Conservation (phyloP, 2,329 filamentous ascomycete genomes). For the Penicillium sp. region DNA sequence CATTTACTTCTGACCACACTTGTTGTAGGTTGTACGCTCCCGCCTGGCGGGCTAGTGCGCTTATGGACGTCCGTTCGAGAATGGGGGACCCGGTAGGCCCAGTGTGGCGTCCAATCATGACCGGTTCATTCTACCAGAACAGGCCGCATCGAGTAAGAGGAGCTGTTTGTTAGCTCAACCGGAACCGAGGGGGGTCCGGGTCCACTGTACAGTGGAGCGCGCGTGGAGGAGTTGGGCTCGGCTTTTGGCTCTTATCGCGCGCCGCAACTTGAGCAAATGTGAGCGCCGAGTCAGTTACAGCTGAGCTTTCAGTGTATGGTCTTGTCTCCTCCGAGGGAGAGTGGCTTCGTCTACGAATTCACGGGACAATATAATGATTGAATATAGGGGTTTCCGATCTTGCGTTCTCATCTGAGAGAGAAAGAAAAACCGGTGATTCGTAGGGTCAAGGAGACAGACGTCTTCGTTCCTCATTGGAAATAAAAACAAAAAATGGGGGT, state of each 20-base stretch:
- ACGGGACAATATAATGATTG: neutral
- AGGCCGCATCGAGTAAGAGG: neutral
- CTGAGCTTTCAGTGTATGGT: neutral
- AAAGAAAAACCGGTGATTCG: neutral
- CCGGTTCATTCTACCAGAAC: neutral
- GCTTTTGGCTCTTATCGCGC: slow-evolving; percentile 1
- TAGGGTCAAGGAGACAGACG: neutral
- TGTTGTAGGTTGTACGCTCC: neutral
- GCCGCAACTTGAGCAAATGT: neutral
- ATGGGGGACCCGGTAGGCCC: neutral
- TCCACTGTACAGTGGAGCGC: neutral
- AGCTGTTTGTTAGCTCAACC: neutral
- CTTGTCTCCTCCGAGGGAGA: neutral
- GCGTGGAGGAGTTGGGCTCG: neutral
- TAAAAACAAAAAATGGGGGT: neutral
- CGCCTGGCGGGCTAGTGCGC: neutral
- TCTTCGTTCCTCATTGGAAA: slow-evolving; percentile 4
- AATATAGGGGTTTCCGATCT: neutral
- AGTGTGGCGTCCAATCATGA: neutral
- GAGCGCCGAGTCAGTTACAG: neutral
- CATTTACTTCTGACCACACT: neutral
- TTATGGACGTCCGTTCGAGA: neutral
- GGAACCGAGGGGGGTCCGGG: neutral
- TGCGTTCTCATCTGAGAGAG: neutral
- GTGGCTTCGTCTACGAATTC: neutral